Conservation (phyloP, 1,284 basidiomycete species). For the Hemileia vastatrix region DNA sequence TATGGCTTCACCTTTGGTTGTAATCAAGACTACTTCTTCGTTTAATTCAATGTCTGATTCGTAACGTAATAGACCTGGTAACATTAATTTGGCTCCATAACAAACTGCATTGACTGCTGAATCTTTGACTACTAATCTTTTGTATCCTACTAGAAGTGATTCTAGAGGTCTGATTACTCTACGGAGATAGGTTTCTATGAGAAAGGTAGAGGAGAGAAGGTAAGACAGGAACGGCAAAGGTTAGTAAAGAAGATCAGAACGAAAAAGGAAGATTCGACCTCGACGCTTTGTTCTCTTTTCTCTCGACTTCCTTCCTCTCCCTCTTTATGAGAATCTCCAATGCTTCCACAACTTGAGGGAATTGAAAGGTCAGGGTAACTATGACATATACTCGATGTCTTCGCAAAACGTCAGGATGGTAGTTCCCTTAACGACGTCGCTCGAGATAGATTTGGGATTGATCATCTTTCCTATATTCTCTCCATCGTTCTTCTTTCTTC, state of each 20-base stretch:
- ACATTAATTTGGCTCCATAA: slow-evolving; percentile 3
- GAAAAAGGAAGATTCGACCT: too few relatives aligned
- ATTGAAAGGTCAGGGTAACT: background rate
- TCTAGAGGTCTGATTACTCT: slow-evolving; percentile 1
- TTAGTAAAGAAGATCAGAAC: background rate
- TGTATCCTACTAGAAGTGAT: slow-evolving; percentile 1
- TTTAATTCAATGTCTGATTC: slow-evolving; percentile 5
- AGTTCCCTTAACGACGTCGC: background rate
- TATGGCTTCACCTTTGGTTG: slow-evolving; percentile 1
- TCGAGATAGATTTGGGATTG: background rate
- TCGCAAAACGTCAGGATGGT: background rate
- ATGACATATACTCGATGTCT: background rate
- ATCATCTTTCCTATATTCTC: background rate
- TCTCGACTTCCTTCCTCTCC: too few relatives aligned
- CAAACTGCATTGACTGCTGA: background rate
- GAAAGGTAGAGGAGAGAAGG: background rate
- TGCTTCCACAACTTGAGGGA: background rate
- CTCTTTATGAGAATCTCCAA: background rate
- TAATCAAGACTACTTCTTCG: slow-evolving; percentile 4
- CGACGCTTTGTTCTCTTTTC: too few relatives aligned
- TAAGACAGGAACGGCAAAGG: background rate
- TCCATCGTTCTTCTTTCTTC: background rate
- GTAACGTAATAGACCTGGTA: slow-evolving; percentile 2
- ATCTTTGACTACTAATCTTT: background rate
- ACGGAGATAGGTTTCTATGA: background rate